A percentile compares a stretch with the other conserved stretches of the same genome.
These are phyloP conservation scores for Orychophragmus violaceus DNA, from an alignment of 345 rosid genomes.

Conservation along the genomic window DNA sequence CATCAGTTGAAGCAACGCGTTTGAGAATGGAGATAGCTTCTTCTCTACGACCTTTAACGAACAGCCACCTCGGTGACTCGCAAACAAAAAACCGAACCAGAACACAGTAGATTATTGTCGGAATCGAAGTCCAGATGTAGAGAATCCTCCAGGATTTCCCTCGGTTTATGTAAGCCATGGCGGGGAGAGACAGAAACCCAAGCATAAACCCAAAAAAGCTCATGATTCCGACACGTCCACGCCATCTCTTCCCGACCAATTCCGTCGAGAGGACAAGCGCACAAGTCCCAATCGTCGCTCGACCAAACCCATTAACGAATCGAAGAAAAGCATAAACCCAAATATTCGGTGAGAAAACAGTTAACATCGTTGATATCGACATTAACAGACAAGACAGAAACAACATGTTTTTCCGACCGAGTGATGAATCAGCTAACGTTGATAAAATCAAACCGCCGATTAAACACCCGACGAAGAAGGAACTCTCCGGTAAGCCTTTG, in stretches of 20 bases:
- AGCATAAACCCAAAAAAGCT: conserved; percentile 40
- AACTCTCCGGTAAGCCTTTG: conserved; percentile 53
- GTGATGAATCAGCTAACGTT: conserved; percentile 47
- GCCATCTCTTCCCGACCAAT: conserved; percentile 42
- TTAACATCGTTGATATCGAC: conserved; percentile 37
- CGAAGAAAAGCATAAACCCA: conserved; percentile 42
- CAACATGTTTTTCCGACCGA: conserved; percentile 58
- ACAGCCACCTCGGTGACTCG: conserved; percentile 60
- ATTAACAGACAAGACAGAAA: conserved; percentile 37
- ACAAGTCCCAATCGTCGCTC: conserved; percentile 43
- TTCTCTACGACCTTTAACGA: conserved; percentile 40
- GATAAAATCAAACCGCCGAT: conserved; percentile 47
- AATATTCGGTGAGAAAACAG: conserved; percentile 37
- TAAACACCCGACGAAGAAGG: conserved; percentile 56
- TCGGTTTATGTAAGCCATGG: conserved; percentile 35
- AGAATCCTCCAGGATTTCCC: conserved; percentile 43
- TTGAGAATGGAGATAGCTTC: conserved; percentile 52
- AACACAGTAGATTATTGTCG: conserved; percentile 31
- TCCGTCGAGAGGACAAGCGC: conserved; percentile 48
- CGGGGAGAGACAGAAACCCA: conserved; percentile 44
- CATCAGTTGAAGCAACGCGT: conserved; percentile 30
- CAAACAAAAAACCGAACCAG: conserved; percentile 31
- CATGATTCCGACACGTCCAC: conserved; percentile 41
- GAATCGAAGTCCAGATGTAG: conserved; percentile 47
- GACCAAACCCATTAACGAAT: conserved; percentile 44